Conservation (phyloP, 371 early-diverging fungal genomes). For the Mucor plumbeus region DNA sequence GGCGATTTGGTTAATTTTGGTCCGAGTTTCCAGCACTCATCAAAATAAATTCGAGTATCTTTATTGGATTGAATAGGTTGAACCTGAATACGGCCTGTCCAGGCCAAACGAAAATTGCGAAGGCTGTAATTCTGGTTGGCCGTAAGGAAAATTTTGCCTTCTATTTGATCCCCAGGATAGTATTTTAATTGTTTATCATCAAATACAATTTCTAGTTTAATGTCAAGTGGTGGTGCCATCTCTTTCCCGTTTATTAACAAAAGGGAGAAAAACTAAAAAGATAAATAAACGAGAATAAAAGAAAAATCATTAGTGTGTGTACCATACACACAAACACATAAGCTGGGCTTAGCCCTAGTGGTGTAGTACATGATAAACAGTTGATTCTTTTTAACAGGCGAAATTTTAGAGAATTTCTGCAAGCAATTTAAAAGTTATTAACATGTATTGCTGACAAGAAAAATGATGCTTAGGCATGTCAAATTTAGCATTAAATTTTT, state of each 20-base stretch:
- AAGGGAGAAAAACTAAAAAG: background rate
- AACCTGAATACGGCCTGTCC: conserved; percentile 34
- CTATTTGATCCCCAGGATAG: conserved; percentile 24
- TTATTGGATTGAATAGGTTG: conserved; percentile 23
- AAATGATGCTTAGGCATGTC: too few species aligned
- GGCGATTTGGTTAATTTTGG: conserved; percentile 9
- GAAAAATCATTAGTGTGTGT: background rate
- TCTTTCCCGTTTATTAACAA: background rate
- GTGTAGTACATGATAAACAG: conserved; percentile 2
- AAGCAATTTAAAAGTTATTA: too few species aligned
- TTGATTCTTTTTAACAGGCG: background rate
- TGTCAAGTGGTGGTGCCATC: conserved; percentile 21
- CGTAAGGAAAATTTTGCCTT: conserved; percentile 26
- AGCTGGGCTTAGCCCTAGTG: conserved; percentile 1
- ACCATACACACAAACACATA: background rate
- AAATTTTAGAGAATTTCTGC: too few species aligned
- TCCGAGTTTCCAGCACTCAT: conserved; percentile 29
- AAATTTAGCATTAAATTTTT: too few species aligned
- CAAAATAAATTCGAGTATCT: conserved; percentile 16
- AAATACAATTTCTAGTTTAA: conserved; percentile 28
- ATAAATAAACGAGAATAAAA: background rate
- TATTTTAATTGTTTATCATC: conserved; percentile 17
- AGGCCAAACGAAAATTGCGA: conserved; percentile 21
- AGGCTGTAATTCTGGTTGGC: conserved; percentile 23
- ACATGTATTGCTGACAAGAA: too few species aligned